Evolutionary conservation across 1,139 yeast species (phyloP).

Genomic region (Eremothecium gossypii): DNA sequence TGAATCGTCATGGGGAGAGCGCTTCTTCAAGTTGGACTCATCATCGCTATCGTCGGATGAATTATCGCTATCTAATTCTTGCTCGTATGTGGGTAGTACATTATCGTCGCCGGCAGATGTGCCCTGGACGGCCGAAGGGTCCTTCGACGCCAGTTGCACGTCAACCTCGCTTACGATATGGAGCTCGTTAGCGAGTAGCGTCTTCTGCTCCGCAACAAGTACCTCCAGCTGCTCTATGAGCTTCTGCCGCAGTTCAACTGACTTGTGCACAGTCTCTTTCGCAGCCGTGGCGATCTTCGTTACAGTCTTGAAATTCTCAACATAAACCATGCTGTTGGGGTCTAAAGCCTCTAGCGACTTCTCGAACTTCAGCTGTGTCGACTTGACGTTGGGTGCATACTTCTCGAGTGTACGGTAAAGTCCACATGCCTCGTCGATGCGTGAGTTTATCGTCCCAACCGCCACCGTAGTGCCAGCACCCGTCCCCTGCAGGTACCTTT

Average conservation of each 20-base stretch:
- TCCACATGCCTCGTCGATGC: constrained; percentile 10
- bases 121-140: constrained; percentile 14
- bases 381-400: constrained; percentile 14
- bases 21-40: constrained; percentile 6
- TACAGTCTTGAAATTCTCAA: constrained; percentile 23
- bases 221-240: constrained; percentile 14
- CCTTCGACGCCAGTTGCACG: constrained; percentile 20
- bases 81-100: constrained; percentile 24
- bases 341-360: constrained; percentile 24
- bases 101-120: constrained; percentile 10
- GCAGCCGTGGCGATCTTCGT: constrained; percentile 22
- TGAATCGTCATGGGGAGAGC: constrained; percentile 4
- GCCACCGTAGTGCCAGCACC: neutral
- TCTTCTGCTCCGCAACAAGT: constrained; percentile 18
- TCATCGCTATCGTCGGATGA: constrained; percentile 11
- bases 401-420: constrained; percentile 15
- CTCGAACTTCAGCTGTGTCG: constrained; percentile 24
- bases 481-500: constrained; percentile 14
- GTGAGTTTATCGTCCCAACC: neutral
- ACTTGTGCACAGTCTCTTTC: constrained; percentile 17
- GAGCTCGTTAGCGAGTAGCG: constrained; percentile 17
- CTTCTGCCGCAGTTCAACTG: constrained; percentile 16
- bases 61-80: constrained; percentile 17
- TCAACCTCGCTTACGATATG: constrained; percentile 23
- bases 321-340: constrained; percentile 23